A percentile compares a stretch with the other conserved stretches of the same genome.
Conservation (phyloP, 352 stramenopile species). For the Globisporangium canariense region DNA sequence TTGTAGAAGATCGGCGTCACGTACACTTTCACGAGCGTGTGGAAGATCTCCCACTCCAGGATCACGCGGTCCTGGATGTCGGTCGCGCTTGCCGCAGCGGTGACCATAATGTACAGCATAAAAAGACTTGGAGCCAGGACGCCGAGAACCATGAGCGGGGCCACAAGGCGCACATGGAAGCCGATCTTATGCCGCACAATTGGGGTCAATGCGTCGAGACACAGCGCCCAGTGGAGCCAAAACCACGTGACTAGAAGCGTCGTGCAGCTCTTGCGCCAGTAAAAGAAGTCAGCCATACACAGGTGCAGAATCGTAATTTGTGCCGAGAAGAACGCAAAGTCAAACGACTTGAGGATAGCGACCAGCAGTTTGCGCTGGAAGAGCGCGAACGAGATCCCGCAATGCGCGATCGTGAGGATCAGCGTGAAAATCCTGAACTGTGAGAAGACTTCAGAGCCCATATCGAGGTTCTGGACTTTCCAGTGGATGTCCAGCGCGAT, state of each 20-base stretch:
- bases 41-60: not conserved
- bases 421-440: not conserved
- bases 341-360: slow-evolving; percentile 17
- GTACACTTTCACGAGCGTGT: not conserved
- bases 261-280: slow-evolving; percentile 2
- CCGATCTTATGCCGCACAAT: slow-evolving; percentile 3
- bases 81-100: not conserved
- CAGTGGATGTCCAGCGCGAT: not conserved
- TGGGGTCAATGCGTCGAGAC: slow-evolving; percentile 10
- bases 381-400: not conserved
- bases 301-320: slow-evolving; percentile 19
- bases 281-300: slow-evolving; percentile 19
- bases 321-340: slow-evolving; percentile 19
- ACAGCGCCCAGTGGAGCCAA: slow-evolving; percentile 18
- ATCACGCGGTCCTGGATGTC: slow-evolving; percentile 1
- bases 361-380: slow-evolving; percentile 17
- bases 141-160: not conserved
- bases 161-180: slow-evolving; percentile 1
- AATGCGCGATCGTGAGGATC: not conserved
- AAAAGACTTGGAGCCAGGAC: not conserved
- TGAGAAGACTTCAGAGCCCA: not conserved
- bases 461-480: not conserved
- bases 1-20: slow-evolving; percentile 19
- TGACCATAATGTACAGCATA: not conserved
- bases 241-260: slow-evolving; percentile 7